These are phyloP conservation scores for Phytophthora hibernalis DNA, from an alignment of 352 stramenopile species.

Conservation along the genomic window DNA sequence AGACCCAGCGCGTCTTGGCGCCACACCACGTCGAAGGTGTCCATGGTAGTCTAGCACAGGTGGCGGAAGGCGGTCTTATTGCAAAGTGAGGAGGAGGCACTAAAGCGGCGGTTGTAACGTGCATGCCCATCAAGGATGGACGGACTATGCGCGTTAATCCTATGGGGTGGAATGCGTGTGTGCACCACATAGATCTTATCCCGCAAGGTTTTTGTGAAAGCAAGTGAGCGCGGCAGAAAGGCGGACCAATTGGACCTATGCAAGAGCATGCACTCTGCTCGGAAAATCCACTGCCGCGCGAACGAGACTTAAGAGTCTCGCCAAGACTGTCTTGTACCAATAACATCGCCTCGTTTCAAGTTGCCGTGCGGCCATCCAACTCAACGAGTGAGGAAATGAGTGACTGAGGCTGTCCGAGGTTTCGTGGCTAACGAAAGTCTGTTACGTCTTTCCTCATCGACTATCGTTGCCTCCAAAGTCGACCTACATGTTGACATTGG, in stretches of 20 bases:
- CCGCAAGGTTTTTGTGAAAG: not conserved
- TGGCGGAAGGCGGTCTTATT: conserved; percentile 14
- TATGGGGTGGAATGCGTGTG: not conserved
- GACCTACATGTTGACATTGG: too few relatives aligned
- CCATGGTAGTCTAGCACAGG: conserved; percentile 4
- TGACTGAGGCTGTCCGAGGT: conserved; percentile 3
- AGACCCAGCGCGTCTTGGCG: conserved; percentile 57
- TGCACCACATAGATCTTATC: conserved; percentile 17
- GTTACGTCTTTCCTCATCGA: not conserved
- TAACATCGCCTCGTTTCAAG: conserved; percentile 21
- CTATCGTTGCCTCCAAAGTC: not conserved
- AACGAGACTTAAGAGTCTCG: conserved; percentile 29
- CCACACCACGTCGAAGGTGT: conserved; percentile 71
- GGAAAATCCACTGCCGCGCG: conserved; percentile 32
- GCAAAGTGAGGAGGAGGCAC: conserved; percentile 25
- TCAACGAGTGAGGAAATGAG: conserved; percentile 10
- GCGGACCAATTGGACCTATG: conserved; percentile 5
- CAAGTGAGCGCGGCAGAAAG: conserved; percentile 20
- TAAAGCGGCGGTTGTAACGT: conserved; percentile 31
- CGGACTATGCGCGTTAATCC: not conserved
- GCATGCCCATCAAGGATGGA: conserved; percentile 28
- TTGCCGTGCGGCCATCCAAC: conserved; percentile 10
- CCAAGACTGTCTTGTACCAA: too few relatives aligned
- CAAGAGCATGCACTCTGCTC: conserved; percentile 4
- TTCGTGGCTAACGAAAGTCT: not conserved